A percentile compares a stretch with the other conserved stretches of the same genome.
Evolutionary conservation across 495 filamentous ascomycete species (phyloP).

Genomic region (Jackrogersella minutella): DNA sequence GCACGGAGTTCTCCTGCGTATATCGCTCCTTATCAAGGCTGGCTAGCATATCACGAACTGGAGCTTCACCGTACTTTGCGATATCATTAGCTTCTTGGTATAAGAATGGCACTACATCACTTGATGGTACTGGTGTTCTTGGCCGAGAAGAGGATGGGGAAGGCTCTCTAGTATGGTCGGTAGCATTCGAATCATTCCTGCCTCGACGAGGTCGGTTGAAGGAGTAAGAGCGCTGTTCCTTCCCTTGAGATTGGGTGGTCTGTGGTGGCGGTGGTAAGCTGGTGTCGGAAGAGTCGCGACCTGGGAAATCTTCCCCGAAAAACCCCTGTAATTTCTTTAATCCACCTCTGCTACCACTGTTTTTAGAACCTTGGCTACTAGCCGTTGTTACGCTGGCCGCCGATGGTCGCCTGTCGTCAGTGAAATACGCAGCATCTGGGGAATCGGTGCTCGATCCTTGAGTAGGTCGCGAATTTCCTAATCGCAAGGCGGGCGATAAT

Average conservation of each 20-base stretch:
- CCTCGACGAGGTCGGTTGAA: slow-evolving; percentile 66
- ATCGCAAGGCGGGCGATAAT: slow-evolving; percentile 72
- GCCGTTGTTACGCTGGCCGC: slow-evolving; percentile 84
- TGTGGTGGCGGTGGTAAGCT: slow-evolving; percentile 67
- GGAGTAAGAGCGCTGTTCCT: slow-evolving; percentile 65
- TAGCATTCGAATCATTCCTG: slow-evolving; percentile 79
- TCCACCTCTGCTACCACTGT: slow-evolving; percentile 70
- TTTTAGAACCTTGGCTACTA: slow-evolving; percentile 89
- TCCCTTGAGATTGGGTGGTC: slow-evolving; percentile 50
- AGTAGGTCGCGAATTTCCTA: slow-evolving; percentile 64
- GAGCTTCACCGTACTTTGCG: slow-evolving; percentile 81
- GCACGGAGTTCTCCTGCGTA: slow-evolving; percentile 52
- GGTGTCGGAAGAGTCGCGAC: slow-evolving; percentile 73
- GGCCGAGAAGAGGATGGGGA: slow-evolving; percentile 76
- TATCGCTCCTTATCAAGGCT: slow-evolving; percentile 74
- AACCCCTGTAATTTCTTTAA: slow-evolving; percentile 81
- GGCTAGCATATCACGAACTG: slow-evolving; percentile 75
- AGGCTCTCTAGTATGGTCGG: slow-evolving; percentile 65
- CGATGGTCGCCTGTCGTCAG: slow-evolving; percentile 85
- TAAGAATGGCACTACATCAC: slow-evolving; percentile 93
- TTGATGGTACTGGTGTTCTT: slow-evolving; percentile 84
- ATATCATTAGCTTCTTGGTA: slow-evolving; percentile 92
- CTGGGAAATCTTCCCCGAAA: slow-evolving; percentile 84
- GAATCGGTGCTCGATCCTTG: slow-evolving; percentile 68
- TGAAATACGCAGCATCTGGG: slow-evolving; percentile 68